Evolutionary conservation across 2,329 filamentous ascomycete species (phyloP), one percentile per base, ranked within the genome.

Genomic region (Aspergillus fructus): DNA sequence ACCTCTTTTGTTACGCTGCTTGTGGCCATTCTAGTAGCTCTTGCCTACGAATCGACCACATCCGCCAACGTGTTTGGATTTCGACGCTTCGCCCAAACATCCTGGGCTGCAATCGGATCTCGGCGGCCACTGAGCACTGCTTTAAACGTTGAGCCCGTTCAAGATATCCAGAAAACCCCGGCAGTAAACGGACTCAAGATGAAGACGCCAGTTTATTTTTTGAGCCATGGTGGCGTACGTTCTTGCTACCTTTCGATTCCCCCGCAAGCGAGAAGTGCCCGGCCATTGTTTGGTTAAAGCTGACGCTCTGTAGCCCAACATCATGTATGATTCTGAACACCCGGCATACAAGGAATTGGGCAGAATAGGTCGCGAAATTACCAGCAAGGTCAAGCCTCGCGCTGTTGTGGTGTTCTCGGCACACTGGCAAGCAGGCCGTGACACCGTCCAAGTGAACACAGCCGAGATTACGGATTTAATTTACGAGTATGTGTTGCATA

Each of bases 361-460:
- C 63, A 71, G 79, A 23, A 86, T 91, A 52, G 89, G 89, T 42
- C 78, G 72, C 7, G 88, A 91, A 66, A 90, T 92, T 68, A 90
- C 87, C 0, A 77, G 82, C 27, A 83, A 85, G 60, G 84, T 91
- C 43, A 87, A 86, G 65, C 89, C 89, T 2, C 86, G 84, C 60
- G 89, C 88, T 2, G 81, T 92, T 15, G 85, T 92, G 1, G 86
- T 91, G 24, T 88, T 93, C 69, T 91, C 89, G 1, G 89, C 88
- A 1, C 89, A 93, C 72, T 92, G 89, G 89, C 86, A 90, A 74
- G 85, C 81, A 6, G 54, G 67, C 1, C 73, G 74, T 40, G 76
- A 81, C 64, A 79, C 76, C 3, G 82, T 91, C 60, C 78, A 87
- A 65, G 81, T 91, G 63, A 91, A 90, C 70, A 84, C 82, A 8